Evolutionary conservation across 1,139 yeast genomes (phyloP), one percentile per base, ranked within the genome.

Genomic region (Blastobotrys indianensis): DNA sequence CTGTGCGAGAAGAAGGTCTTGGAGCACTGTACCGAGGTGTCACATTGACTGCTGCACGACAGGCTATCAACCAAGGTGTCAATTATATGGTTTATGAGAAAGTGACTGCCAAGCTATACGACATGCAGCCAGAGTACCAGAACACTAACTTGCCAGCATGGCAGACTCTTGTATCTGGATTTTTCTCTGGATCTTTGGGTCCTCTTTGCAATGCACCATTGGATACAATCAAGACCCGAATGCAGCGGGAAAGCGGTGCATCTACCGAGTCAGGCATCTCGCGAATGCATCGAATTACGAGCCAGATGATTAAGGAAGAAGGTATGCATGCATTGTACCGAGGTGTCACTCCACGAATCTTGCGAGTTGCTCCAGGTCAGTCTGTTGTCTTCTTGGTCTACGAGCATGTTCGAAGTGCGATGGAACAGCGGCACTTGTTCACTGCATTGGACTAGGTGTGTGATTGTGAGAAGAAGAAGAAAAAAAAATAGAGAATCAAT

Each of bases 351-450:
- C 98, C 98, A 59, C 84, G 98, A 74, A 92, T 92, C 59, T 88
- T 92, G 95, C 84, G 98, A 72, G 98, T 92, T 48, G 98, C 98
- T 13, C 97, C 98, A 20, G 98, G 98, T 53, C 98, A 92, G 70
- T 97, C 97, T 47, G 97, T 92, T 48, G 94, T 97, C 15, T 92
- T 92, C 70, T 92, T 97, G 6, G 95, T 92, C 41, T 92, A 92
- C 68, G 98, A 92, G 69, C 83, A 75, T 64, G 85, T 88, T 66
- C 85, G 90, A 68, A 78, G 75, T 32, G 71, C 75, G 45, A 74
- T 90, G 65, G 86, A 78, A 54, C 67, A 67, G 45, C 57, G 74
- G 48, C 74, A 78, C 32, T 68, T 55, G 37, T 57, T 57, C 47
- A 44, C 42, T 28, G 34, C 41, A 12, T 35, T 41, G 30, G 34